These are phyloP conservation scores for Akanthomyces lecanii DNA, from an alignment of 2,329 filamentous ascomycete genomes.

Conservation along the genomic window DNA sequence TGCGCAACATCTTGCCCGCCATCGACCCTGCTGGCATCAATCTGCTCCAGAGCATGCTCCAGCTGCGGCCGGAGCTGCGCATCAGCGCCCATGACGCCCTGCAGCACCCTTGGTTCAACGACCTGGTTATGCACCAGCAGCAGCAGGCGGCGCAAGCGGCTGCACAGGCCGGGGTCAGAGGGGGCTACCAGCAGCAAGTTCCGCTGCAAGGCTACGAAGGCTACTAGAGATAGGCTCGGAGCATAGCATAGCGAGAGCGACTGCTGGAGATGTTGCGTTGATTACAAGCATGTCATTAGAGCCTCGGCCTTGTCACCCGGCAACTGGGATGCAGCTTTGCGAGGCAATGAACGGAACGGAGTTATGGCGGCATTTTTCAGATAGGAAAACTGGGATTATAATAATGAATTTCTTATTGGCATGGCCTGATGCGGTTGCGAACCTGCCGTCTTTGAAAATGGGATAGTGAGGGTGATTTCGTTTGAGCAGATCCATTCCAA, in stretches of 20 bases:
- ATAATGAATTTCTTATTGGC: constrained; percentile 3
- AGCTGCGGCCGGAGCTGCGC: constrained; percentile 85
- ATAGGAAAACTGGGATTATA: constrained; percentile 3
- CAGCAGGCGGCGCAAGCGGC: constrained; percentile 35
- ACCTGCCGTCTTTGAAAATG: neutral
- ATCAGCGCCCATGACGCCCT: constrained; percentile 84
- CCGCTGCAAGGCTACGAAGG: constrained; percentile 36
- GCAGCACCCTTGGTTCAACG: constrained; percentile 87
- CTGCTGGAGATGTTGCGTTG: neutral
- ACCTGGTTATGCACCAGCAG: constrained; percentile 58
- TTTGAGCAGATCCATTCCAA: too few relatives aligned
- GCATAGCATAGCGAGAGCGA: neutral
- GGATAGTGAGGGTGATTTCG: too few relatives aligned
- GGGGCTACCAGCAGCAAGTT: constrained; percentile 34
- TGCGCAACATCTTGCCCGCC: constrained; percentile 80
- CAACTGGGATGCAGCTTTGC: neutral
- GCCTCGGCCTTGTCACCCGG: neutral
- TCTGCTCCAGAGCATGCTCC: constrained; percentile 83
- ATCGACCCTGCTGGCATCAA: constrained; percentile 86
- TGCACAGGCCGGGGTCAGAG: constrained; percentile 32
- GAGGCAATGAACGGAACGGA: constrained; percentile 10
- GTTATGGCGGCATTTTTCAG: constrained; percentile 13
- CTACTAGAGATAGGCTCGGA: constrained; percentile 26
- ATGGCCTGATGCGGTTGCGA: neutral
- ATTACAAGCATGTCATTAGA: constrained; percentile 2